phyloP scores from a whole-genome alignment of 169 alveolate species.

The Plasmodium coatneyi region DNA sequence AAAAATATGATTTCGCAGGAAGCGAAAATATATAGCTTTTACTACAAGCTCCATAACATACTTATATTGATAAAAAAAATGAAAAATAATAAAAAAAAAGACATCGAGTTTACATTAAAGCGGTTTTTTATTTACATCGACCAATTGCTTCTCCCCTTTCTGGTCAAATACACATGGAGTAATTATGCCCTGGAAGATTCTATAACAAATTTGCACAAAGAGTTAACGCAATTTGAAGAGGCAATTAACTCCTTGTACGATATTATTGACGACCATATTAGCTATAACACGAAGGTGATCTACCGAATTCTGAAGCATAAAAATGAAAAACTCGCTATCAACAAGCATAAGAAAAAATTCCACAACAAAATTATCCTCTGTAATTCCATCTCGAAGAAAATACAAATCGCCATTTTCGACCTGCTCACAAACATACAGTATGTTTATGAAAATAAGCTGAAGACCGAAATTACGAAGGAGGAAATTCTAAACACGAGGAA shows the following conservation, averaged over 20 bases:
- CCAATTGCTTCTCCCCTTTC: constrained; percentile 40
- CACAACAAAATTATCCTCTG: constrained; percentile 26
- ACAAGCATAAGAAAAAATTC: constrained; percentile 44
- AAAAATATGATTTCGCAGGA: constrained; percentile 71
- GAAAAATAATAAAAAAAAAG: constrained; percentile 62
- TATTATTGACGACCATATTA: constrained; percentile 66
- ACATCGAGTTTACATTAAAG: constrained; percentile 37
- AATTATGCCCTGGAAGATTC: constrained; percentile 73
- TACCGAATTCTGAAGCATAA: constrained; percentile 24
- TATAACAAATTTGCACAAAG: constrained; percentile 25
- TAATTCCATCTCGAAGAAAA: constrained; percentile 71
- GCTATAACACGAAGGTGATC: constrained; percentile 38
- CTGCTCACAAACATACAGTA: constrained; percentile 69
- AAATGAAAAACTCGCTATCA: constrained; percentile 43
- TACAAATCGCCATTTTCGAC: constrained; percentile 67
- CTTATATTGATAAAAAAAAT: constrained; percentile 58
- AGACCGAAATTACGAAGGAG: constrained; percentile 43
- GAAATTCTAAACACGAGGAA: constrained; percentile 49
- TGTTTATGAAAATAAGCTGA: constrained; percentile 65
- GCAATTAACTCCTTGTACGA: constrained; percentile 51
- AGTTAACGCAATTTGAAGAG: constrained; percentile 61
- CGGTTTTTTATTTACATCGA: constrained; percentile 45
- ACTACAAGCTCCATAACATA: constrained; percentile 64
- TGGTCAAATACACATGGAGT: constrained; percentile 73
- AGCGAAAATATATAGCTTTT: constrained; percentile 48